Percentiles rank a stretch among this genome's conserved stretches.
Conservation (phyloP, 805 yeast genomes). For the Blastobotrys mokoenaii region DNA sequence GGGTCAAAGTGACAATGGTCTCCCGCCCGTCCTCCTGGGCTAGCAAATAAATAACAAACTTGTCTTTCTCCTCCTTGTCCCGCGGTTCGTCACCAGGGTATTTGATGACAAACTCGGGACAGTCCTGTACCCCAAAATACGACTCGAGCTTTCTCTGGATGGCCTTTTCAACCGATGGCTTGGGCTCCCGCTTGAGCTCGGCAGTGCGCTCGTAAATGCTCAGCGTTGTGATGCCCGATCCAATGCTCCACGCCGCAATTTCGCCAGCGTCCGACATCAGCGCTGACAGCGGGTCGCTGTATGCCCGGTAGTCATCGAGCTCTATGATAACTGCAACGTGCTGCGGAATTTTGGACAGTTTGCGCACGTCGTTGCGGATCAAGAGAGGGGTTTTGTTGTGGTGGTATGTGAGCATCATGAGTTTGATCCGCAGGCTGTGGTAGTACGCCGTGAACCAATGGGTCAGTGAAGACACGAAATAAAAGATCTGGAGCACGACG, state of each 20-base stretch:
- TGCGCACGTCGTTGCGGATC: conserved; percentile 72
- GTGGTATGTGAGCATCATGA: conserved; percentile 15
- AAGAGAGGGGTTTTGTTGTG: conserved; percentile 50
- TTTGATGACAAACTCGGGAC: conserved; percentile 54
- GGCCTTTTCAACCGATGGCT: conserved; percentile 40
- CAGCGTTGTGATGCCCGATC: conserved; percentile 70
- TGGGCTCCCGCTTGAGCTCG: conserved; percentile 36
- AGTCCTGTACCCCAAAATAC: conserved; percentile 64
- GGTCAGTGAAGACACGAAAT: conserved; percentile 7
- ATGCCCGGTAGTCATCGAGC: conserved; percentile 37
- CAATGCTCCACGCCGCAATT: conserved; percentile 76
- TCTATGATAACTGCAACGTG: conserved; percentile 69
- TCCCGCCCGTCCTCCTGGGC: conserved; percentile 81
- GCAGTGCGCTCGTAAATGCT: conserved; percentile 79
- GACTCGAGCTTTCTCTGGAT: conserved; percentile 50
- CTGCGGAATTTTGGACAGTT: conserved; percentile 67
- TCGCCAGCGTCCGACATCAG: conserved; percentile 71
- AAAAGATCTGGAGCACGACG: conserved; percentile 11
- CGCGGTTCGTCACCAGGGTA: conserved; percentile 39
- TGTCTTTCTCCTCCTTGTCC: conserved; percentile 4
- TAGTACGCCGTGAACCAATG: conserved; percentile 10
- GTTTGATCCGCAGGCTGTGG: conserved; percentile 12
- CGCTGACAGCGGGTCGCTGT: conserved; percentile 31
- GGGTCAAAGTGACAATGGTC: conserved; percentile 80
- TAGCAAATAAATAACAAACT: conserved; percentile 55